Percentiles rank a stretch among this genome's conserved stretches.
Conservation (phyloP, 2,329 filamentous ascomycete species). For the Aspergillus fructus region DNA sequence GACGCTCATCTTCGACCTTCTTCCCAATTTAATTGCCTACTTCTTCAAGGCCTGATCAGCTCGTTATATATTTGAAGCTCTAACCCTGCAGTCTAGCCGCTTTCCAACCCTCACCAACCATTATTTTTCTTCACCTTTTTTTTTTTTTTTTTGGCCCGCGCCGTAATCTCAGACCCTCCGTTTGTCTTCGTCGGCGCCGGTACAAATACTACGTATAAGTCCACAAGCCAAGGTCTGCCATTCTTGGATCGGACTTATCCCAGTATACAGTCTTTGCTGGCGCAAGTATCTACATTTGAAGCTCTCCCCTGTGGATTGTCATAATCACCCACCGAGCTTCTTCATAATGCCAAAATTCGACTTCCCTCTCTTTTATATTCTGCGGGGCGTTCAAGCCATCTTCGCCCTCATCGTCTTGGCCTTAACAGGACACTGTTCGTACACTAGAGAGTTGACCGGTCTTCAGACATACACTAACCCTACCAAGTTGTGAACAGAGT, state of each 20-base stretch:
- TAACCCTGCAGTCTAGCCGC: neutral
- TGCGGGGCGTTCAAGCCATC: conserved; percentile 66
- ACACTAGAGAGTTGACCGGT: neutral
- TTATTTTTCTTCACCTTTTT: neutral
- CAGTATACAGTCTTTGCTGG: neutral
- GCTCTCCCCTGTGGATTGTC: neutral
- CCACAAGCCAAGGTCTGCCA: neutral
- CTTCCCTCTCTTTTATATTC: conserved; percentile 31
- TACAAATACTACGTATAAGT: neutral
- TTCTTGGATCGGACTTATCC: neutral
- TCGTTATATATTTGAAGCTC: conserved; percentile 10
- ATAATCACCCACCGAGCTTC: neutral
- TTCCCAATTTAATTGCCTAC: neutral
- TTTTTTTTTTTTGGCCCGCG: neutral
- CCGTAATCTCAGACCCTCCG: too few relatives aligned
- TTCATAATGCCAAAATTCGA: conserved; percentile 1
- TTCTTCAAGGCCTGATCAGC: neutral
- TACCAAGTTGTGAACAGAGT: conserved; percentile 54
- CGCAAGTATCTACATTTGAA: neutral
- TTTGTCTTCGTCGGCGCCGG: neutral
- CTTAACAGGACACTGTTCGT: conserved; percentile 69
- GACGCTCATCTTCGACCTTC: conserved; percentile 2
- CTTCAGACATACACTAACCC: neutral
- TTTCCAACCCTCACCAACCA: neutral
- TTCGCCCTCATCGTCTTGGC: conserved; percentile 75